Percentiles rank a stretch among this genome's conserved stretches.
Evolutionary conservation across 129 eudicot genomes (phyloP).

Genomic region (Saposhnikovia divaricata): DNA sequence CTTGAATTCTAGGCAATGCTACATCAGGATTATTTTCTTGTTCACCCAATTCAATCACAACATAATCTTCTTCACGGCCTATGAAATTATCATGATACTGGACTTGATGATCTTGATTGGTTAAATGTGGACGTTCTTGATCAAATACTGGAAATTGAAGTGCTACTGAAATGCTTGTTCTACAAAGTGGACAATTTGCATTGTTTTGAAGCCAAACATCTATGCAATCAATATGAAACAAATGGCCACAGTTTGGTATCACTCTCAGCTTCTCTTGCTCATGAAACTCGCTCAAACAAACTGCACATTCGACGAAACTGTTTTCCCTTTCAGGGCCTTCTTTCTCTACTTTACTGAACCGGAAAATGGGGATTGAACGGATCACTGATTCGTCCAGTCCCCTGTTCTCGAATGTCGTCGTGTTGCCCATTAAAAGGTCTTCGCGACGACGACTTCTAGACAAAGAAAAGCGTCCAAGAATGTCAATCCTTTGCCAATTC

Average conservation of each 20-base stretch:
- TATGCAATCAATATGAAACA: conserved; percentile 84
- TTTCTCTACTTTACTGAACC: conserved; percentile 29
- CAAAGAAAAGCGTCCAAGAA: conserved; percentile 52
- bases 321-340: conserved; percentile 6
- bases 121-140: conserved; percentile 16
- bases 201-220: conserved; percentile 89
- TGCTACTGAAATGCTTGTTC: conserved; percentile 51
- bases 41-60: conserved; percentile 54
- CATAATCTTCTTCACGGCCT: conserved; percentile 50
- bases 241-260: conserved; percentile 79
- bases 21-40: background rate
- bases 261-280: conserved; percentile 56
- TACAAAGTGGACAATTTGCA: conserved; percentile 86
- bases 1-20: conserved; percentile 19
- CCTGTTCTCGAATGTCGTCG: conserved; percentile 25
- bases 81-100: conserved; percentile 9
- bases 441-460: conserved; percentile 31
- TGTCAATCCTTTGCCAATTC: conserved; percentile 67
- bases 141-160: conserved; percentile 18
- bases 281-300: conserved; percentile 70
- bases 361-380: conserved; percentile 64
- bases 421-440: conserved; percentile 18
- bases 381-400: conserved; percentile 74
- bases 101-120: conserved; percentile 21
- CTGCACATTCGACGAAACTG: conserved; percentile 50